These are phyloP conservation scores for Albizia julibrissin DNA, from an alignment of 306 rosid species.

Conservation along the genomic window DNA sequence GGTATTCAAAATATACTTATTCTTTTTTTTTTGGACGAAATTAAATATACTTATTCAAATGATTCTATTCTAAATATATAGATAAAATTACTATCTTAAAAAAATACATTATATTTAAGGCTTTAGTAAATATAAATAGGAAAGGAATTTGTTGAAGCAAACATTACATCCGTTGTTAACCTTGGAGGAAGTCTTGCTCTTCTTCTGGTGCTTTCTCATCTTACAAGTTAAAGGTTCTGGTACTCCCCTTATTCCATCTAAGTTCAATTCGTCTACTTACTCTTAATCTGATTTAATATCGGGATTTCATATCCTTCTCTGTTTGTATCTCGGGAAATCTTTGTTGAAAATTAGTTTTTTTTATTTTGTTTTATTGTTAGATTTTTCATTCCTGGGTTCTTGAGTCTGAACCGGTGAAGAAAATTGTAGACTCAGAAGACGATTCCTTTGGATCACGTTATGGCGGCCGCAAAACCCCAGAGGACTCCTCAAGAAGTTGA, in stretches of 20 bases:
- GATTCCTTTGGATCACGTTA: slow-evolving; percentile 6
- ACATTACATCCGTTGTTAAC: background rate
- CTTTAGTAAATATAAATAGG: too few species aligned
- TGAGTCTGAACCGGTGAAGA: background rate
- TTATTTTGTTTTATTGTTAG: background rate
- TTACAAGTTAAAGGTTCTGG: background rate
- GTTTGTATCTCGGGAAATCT: slow-evolving; percentile 34
- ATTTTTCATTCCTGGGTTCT: background rate
- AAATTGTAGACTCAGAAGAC: background rate
- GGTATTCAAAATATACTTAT: too few species aligned
- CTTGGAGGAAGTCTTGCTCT: background rate
- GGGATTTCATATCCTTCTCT: background rate
- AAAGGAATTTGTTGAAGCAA: background rate
- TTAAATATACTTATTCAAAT: too few species aligned
- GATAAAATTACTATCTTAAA: too few species aligned
- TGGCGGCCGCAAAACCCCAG: slow-evolving; percentile 78
- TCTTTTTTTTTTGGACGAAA: too few species aligned
- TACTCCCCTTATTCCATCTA: background rate
- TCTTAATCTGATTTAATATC: slow-evolving; percentile 4
- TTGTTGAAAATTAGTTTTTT: background rate
- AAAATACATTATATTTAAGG: too few species aligned
- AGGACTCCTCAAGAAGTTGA: slow-evolving; percentile 82
- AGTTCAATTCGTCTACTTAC: background rate
- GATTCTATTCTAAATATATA: too few species aligned
- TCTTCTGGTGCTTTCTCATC: background rate